Percentiles rank a stretch among this genome's conserved stretches.
Evolutionary conservation across 441 rosid genomes (phyloP).

Genomic region (Pelargonium australe): DNA sequence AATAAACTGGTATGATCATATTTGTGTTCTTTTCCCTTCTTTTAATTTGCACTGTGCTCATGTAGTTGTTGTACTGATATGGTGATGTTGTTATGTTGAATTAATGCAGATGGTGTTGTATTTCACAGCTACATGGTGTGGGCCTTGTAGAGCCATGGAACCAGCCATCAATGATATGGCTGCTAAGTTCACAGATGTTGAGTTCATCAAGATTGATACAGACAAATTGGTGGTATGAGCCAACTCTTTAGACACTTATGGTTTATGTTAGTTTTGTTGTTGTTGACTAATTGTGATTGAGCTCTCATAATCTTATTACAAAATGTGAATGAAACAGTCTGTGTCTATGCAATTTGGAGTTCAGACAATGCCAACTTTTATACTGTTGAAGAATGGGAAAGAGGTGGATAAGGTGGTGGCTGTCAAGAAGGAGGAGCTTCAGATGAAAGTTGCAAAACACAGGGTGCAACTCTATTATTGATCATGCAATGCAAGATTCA

Average conservation of each 20-base stretch:
- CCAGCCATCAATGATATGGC: conserved; percentile 13
- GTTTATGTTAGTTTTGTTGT: no score
- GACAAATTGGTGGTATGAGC: conserved; percentile 11
- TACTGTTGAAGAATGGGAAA: conserved; percentile 16
- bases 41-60: neutral
- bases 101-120: conserved; percentile 20
- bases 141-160: conserved; percentile 15
- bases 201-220: no score
- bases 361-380: conserved; percentile 23
- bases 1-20: neutral
- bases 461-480: neutral
- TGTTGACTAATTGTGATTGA: no score
- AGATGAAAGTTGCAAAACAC: conserved; percentile 12
- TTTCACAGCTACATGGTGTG: conserved; percentile 24
- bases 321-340: conserved; percentile 9
- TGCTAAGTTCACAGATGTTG: conserved; percentile 16
- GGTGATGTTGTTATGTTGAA: neutral
- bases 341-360: conserved; percentile 14
- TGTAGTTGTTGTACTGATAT: neutral
- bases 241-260: no score
- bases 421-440: conserved; percentile 18
- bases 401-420: conserved; percentile 20
- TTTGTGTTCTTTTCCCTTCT: neutral
- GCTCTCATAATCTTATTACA: neutral
- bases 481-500: neutral